These are phyloP conservation scores for Hypoxylon sp. DNA, from an alignment of 2,329 filamentous ascomycete genomes.

Conservation along the genomic window DNA sequence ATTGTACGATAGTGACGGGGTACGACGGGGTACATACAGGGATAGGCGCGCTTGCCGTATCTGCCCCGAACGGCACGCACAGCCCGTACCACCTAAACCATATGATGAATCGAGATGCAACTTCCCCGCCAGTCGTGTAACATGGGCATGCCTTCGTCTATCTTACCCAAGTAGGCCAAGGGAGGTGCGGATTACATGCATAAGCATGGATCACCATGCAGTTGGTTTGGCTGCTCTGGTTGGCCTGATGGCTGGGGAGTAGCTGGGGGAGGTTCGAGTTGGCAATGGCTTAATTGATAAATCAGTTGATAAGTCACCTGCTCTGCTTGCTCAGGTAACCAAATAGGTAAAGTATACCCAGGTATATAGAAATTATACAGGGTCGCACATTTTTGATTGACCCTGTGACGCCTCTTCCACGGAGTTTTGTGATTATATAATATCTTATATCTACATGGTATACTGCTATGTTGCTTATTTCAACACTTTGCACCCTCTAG, in stretches of 20 bases:
- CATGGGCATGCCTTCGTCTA: conserved; percentile 10
- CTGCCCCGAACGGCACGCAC: not conserved
- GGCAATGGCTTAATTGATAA: not conserved
- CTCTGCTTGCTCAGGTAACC: not conserved
- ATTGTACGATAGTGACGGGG: not conserved
- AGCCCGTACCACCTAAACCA: not conserved
- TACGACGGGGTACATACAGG: not conserved
- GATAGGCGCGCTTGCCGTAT: conserved; percentile 27
- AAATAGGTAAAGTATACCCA: no score
- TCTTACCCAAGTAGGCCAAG: conserved; percentile 10
- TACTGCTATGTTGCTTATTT: no score
- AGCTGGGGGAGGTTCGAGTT: not conserved
- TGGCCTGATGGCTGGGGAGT: not conserved
- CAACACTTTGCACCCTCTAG: no score
- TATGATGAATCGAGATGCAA: conserved; percentile 28
- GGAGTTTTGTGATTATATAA: no score
- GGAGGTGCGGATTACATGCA: conserved; percentile 27
- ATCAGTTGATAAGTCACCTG: conserved; percentile 4
- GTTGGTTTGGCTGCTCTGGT: conserved; percentile 4
- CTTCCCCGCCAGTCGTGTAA: conserved; percentile 33
- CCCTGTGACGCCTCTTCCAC: no score
- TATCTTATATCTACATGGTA: no score
- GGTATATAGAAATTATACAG: no score
- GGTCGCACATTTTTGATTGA: no score
- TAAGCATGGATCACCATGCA: conserved; percentile 25